Percentiles rank a stretch among this genome's conserved stretches.
Conservation (phyloP, 179 eudicot genomes). For the Nepenthes alata region DNA sequence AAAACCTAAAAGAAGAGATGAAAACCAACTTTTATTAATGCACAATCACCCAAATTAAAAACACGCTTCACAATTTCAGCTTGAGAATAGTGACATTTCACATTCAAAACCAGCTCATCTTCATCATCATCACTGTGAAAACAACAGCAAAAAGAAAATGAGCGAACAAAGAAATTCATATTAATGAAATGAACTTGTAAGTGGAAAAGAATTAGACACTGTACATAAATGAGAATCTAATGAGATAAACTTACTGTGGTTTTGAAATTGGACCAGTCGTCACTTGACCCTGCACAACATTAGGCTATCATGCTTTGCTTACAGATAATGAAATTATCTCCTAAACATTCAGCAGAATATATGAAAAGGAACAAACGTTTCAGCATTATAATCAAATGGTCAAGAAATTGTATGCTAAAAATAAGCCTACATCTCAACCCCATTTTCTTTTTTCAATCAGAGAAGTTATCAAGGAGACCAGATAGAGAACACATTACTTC, state of each 20-base stretch:
- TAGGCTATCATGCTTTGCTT: too few relatives aligned
- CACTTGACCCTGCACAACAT: not conserved
- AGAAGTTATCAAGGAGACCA: too few relatives aligned
- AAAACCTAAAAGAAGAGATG: not conserved
- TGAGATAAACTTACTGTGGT: not conserved
- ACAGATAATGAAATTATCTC: too few relatives aligned
- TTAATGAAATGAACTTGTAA: not conserved
- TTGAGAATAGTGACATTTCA: conserved; percentile 26
- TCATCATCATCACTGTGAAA: conserved; percentile 29
- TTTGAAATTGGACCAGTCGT: not conserved
- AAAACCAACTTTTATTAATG: conserved; percentile 27
- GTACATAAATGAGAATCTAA: not conserved
- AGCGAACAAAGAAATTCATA: not conserved
- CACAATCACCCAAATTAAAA: conserved; percentile 32
- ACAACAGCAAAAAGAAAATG: not conserved
- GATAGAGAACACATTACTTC: too few relatives aligned
- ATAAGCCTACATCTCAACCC: too few relatives aligned
- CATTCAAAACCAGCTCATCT: conserved; percentile 21
- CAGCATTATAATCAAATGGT: too few relatives aligned
- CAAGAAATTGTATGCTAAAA: too few relatives aligned
- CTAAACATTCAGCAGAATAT: too few relatives aligned
- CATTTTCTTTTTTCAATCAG: too few relatives aligned
- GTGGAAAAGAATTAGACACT: too few relatives aligned
- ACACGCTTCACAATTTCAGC: conserved; percentile 21
- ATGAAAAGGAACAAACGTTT: too few relatives aligned